Evolutionary conservation across 2,329 filamentous ascomycete species (phyloP).

Genomic region (Keithomyces neogunnii): DNA sequence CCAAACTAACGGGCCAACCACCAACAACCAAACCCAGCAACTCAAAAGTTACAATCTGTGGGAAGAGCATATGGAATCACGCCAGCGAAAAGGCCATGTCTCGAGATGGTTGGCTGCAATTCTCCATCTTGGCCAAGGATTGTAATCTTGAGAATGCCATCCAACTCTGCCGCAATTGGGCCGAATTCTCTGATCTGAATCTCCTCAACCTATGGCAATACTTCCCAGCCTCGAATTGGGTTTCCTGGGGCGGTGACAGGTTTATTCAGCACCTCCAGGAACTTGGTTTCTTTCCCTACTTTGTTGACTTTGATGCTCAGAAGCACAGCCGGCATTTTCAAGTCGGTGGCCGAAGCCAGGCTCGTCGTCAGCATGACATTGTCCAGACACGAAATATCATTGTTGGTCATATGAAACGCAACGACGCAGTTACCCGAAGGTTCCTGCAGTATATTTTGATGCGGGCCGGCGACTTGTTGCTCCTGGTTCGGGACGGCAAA

Average conservation of each 20-base stretch:
- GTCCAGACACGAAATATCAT: conserved; percentile 19
- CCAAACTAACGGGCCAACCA: neutral
- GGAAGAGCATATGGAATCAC: conserved; percentile 21
- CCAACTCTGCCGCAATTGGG: conserved; percentile 21
- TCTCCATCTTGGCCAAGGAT: conserved; percentile 20
- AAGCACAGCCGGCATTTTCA: conserved; percentile 11
- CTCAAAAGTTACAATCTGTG: conserved; percentile 17
- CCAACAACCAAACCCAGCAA: neutral
- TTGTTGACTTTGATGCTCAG: conserved; percentile 16
- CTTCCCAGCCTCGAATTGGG: conserved; percentile 21
- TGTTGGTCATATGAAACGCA: conserved; percentile 20
- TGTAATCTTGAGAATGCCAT: conserved; percentile 19
- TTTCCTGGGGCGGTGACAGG: conserved; percentile 13
- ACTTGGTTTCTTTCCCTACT: conserved; percentile 19
- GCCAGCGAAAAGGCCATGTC: conserved; percentile 21
- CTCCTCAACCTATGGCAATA: conserved; percentile 16
- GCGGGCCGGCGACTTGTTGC: conserved; percentile 16
- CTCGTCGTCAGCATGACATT: conserved; percentile 16
- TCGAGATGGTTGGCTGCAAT: conserved; percentile 22
- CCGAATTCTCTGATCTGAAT: conserved; percentile 19
- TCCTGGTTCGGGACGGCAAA: conserved; percentile 20
- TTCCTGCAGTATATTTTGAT: conserved; percentile 20
- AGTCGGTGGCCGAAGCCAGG: conserved; percentile 11
- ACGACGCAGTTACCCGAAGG: conserved; percentile 17
- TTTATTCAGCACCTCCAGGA: conserved; percentile 17